Conservation (phyloP, 257 asterid genomes). For the Rubia yunnanensis region DNA sequence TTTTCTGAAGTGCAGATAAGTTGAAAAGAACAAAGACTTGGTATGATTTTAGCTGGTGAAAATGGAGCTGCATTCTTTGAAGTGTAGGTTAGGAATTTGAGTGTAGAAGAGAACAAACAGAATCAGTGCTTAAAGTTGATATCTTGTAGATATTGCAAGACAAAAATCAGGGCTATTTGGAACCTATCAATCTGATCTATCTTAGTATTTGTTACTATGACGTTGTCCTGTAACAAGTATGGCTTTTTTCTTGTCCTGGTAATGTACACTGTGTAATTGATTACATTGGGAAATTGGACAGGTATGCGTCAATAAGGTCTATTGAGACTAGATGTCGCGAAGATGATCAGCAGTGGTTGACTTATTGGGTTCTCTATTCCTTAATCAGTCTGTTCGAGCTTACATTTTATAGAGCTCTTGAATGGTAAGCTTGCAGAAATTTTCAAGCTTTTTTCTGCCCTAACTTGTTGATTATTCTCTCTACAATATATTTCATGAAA, state of each 20-base stretch:
- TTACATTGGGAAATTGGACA: slow-evolving; percentile 10
- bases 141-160: background rate
- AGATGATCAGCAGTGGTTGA: slow-evolving; percentile 93
- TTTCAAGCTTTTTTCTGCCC: background rate
- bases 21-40: too few relatives aligned
- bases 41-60: background rate
- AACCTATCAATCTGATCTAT: background rate
- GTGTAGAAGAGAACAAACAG: background rate
- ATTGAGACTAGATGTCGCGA: slow-evolving; percentile 65
- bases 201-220: background rate
- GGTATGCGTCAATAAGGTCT: slow-evolving; percentile 75
- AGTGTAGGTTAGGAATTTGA: background rate
- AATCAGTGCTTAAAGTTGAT: background rate
- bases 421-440: slow-evolving; percentile 37
- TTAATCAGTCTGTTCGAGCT: slow-evolving; percentile 76
- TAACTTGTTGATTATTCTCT: background rate
- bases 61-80: background rate
- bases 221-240: background rate
- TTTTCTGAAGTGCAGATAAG: too few relatives aligned
- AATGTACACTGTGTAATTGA: background rate
- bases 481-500: background rate
- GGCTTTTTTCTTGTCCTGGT: background rate
- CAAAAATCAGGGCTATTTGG: background rate
- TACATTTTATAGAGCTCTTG: slow-evolving; percentile 58
- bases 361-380: slow-evolving; percentile 92